Evolutionary conservation across 129 eudicot species (phyloP), one percentile per base, ranked within the genome.

Genomic region (Artemisia argyi): DNA sequence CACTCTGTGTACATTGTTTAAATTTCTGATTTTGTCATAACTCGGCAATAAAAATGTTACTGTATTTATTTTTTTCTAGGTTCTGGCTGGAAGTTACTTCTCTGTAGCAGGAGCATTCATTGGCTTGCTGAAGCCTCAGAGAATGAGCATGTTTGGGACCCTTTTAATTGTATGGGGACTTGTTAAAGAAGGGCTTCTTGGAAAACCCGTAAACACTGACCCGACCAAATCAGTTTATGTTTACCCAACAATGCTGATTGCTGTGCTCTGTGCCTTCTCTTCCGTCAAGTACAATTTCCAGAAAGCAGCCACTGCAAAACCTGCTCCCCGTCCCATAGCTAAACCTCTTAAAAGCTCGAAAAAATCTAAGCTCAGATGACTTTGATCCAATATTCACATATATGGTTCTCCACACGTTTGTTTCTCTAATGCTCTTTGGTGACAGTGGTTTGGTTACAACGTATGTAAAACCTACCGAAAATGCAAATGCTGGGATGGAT

Each of bases 61-160:
- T 51, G 7, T 17, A 11, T 7, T 14, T 39, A 19, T 19, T 69
- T 64, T 19, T 55, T 24, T 19, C 32, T 76, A 93, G 98, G 98
- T 93, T 75, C 88, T 93, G 54, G 96, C 96, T 49, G 98, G 98
- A 73, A 93, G 98, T 79, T 93, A 93, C 78, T 93, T 93, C 77
- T 78, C 88, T 30, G 96, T 93, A 32, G 96, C 98, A 49, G 98
- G 98, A 49, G 85, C 95, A 3, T 74, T 89, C 10, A 82, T 93
- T 24, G 96, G 95, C 5, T 12, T 89, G 16, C n/a, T 89, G 65
- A 93, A 87, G 76, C 96, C 95, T 7, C 96, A 96, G 62, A 85
- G 98, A 76, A 93, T 93, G 98, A 93, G 92, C 90, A 93, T 89
- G 98, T 93, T 93, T 64, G 98, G 98, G 61, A 93, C 96, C 10